Conservation (phyloP, 345 rosid species). For the Raphanus sativus region DNA sequence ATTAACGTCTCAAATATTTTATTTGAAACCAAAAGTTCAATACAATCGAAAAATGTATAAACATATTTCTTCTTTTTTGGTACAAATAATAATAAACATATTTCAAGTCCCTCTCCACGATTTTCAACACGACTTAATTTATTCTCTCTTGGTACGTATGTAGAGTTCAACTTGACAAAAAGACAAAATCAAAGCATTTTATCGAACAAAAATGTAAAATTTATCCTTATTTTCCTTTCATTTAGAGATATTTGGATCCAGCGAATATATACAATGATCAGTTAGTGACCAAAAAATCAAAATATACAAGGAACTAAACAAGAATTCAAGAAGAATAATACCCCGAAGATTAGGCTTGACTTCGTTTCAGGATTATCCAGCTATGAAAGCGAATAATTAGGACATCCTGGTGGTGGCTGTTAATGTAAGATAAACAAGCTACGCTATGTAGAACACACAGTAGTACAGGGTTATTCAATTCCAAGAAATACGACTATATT, state of each 20-base stretch:
- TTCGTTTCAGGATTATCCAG: neutral
- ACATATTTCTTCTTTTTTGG: neutral
- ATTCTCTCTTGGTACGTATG: neutral
- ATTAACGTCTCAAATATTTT: neutral
- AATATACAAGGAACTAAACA: neutral
- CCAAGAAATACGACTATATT: too few relatives aligned
- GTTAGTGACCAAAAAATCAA: constrained; percentile 9
- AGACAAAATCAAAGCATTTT: neutral
- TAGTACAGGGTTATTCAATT: too few relatives aligned
- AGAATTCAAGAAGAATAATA: neutral
- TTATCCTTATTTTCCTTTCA: neutral
- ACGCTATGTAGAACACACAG: too few relatives aligned
- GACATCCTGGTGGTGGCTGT: constrained; percentile 42
- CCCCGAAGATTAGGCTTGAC: neutral
- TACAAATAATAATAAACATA: neutral
- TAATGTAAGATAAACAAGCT: too few relatives aligned
- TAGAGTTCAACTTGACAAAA: neutral
- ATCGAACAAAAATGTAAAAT: constrained; percentile 19
- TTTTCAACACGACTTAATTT: neutral
- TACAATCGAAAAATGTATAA: neutral
- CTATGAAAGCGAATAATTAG: constrained; percentile 22
- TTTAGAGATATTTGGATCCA: constrained; percentile 3
- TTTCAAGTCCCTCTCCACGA: constrained; percentile 19
- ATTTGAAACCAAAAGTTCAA: neutral
- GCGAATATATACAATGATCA: constrained; percentile 10